Base-by-base conservation (phyloP, 257 asterid species). In the Handroanthus guayacan region DNA sequence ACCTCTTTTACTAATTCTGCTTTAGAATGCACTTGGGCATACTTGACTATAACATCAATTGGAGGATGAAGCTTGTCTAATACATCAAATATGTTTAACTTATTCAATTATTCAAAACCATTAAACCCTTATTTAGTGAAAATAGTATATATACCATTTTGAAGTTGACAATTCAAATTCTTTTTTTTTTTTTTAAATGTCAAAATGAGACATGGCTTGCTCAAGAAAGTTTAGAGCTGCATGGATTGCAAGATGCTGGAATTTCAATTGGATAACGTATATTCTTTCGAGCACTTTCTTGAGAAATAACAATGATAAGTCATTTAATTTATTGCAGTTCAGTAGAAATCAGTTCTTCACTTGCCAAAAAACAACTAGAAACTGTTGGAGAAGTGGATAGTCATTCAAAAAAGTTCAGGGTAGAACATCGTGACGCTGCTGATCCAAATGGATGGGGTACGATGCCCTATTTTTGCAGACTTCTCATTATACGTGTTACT, bases 361-460 rank as follows among this genome's bases (percentile, higher is more conserved):
- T 95, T 74, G 99, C 97, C 68, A 82, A 87, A 84, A 95, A 90
- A 80, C 99, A 93, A 79, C 79, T 86, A 51, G 95, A 90, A 87
- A 95, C 97, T 71, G 92, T 93, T 67, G 96, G 96, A 67, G 88
- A 79, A 82, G 98, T 93, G 67, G 79, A 71, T 18, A 95, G 93
- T 80, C 99, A 95, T 83, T 75, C 47, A 74, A 71, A 83, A 66
- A 93, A 81, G 82, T 95, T 93, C 82, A 87, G 79, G 76, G 97
- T 95, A 51, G 95, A 95, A 86, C 84, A 86, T 67, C 97, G 98
- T 78, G 99, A 95, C 86, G 99, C 99, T 75, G 90, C 98, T 71
- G 96, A 93, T 82, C 86, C 79, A 70, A 89, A 78, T 65, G 98
- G 96, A 83, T 95, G 99, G 99, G 91, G 97, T 94, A 89, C 66